Conservation (phyloP, 179 eudicot genomes). For the Camellia oleifera region DNA sequence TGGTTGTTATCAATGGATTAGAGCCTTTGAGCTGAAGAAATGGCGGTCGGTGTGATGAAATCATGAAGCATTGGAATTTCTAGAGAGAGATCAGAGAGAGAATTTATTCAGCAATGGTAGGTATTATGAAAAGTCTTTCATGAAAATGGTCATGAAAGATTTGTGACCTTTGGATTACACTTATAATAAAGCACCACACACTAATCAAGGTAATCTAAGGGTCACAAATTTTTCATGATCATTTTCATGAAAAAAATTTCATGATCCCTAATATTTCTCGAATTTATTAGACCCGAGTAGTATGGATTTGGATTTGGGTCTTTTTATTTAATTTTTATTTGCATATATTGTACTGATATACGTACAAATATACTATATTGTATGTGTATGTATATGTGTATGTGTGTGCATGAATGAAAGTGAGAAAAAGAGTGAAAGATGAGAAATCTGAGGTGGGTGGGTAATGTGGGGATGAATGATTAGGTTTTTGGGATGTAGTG, state of each 20-base stretch:
- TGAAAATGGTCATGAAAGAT: too few relatives aligned
- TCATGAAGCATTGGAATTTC: slow-evolving; percentile 16
- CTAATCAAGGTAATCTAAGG: too few relatives aligned
- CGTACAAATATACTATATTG: too few relatives aligned
- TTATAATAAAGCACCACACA: too few relatives aligned
- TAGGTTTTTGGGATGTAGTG: background rate
- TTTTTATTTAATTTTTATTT: background rate
- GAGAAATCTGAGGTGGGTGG: background rate
- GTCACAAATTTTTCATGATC: too few relatives aligned
- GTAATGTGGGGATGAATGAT: slow-evolving; percentile 4
- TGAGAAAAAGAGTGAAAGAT: background rate
- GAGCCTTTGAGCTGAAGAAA: slow-evolving; percentile 31
- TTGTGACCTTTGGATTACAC: too few relatives aligned
- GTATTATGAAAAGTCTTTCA: too few relatives aligned
- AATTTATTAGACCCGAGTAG: too few relatives aligned
- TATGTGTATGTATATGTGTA: too few relatives aligned
- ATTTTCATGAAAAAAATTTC: too few relatives aligned
- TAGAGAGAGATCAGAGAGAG: slow-evolving; percentile 14
- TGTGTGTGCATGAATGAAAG: background rate
- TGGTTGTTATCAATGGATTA: slow-evolving; percentile 20
- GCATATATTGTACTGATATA: background rate
- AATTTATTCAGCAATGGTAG: too few relatives aligned
- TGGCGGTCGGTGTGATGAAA: slow-evolving; percentile 21
- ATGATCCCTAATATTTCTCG: background rate
- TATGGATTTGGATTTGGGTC: background rate